Evolutionary conservation across 2,329 filamentous ascomycete genomes (phyloP).

Genomic region (Coniochaeta pulveracea): DNA sequence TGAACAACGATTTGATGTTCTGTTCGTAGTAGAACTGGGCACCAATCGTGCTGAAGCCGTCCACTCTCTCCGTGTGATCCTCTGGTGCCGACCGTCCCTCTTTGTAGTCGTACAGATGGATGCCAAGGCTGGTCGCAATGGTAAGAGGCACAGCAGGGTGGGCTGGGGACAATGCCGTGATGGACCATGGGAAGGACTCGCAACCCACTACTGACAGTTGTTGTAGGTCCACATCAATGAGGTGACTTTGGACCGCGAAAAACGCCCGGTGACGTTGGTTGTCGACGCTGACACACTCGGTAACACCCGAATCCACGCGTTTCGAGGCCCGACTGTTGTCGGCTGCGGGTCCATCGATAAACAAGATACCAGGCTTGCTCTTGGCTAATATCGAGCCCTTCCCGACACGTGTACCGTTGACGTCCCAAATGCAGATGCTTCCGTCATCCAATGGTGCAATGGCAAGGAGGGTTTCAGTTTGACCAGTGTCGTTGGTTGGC

Average conservation of each 20-base stretch:
- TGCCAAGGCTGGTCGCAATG: slow-evolving; percentile 68
- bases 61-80: slow-evolving; percentile 25
- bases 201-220: slow-evolving; percentile 59
- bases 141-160: slow-evolving; percentile 60
- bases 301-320: slow-evolving; percentile 60
- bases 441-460: slow-evolving; percentile 78
- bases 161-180: slow-evolving; percentile 69
- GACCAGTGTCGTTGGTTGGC: slow-evolving; percentile 33
- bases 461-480: slow-evolving; percentile 35
- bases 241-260: slow-evolving; percentile 64
- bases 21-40: slow-evolving; percentile 19
- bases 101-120: slow-evolving; percentile 75
- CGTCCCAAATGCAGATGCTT: slow-evolving; percentile 78
- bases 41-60: slow-evolving; percentile 15
- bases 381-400: slow-evolving; percentile 54
- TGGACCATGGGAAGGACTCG: slow-evolving; percentile 67
- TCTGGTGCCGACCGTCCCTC: slow-evolving; percentile 20
- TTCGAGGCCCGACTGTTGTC: slow-evolving; percentile 39
- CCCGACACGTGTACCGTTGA: slow-evolving; percentile 40
- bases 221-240: slow-evolving; percentile 73
- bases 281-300: slow-evolving; percentile 77
- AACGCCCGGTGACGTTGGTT: slow-evolving; percentile 57
- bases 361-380: slow-evolving; percentile 57
- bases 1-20: slow-evolving; percentile 28
- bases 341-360: slow-evolving; percentile 35